Evolutionary conservation across 345 rosid genomes (phyloP).

Genomic region (Brassica incana): DNA sequence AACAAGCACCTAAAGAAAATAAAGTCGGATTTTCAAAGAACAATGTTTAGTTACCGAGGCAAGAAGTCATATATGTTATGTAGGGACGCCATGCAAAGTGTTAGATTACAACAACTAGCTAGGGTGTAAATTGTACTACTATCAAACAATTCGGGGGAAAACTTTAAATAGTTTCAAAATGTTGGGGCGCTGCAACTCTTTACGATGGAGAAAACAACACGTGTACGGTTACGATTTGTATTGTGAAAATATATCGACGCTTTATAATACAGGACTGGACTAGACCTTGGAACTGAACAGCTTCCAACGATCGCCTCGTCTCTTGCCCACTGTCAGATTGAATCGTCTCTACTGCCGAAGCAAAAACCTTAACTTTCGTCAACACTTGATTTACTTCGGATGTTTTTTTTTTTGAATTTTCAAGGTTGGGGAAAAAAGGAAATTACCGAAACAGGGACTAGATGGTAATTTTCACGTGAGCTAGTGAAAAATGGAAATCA

Average conservation of each 20-base stretch:
- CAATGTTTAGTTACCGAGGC: not conserved
- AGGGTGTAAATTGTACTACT: not conserved
- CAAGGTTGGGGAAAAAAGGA: not conserved
- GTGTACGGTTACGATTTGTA: not conserved
- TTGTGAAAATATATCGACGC: not conserved
- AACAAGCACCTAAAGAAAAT: constrained; percentile 48
- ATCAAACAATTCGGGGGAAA: not conserved
- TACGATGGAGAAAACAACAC: not conserved
- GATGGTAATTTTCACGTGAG: not conserved
- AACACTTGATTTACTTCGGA: not conserved
- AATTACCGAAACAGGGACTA: not conserved
- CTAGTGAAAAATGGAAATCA: not conserved
- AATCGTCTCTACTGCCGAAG: not conserved
- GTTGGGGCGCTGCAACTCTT: not conserved
- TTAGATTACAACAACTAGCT: not conserved
- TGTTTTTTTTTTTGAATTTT: not conserved
- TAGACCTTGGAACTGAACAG: not conserved
- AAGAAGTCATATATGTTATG: not conserved
- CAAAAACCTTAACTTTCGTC: not conserved
- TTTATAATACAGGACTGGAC: not conserved
- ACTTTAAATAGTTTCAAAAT: not conserved
- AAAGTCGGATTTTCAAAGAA: not conserved
- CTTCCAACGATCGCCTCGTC: not conserved
- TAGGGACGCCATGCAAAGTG: not conserved
- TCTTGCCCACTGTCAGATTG: not conserved